Base-by-base conservation (phyloP, 1,139 yeast species). In the Hyphopichia buzzinii region DNA sequence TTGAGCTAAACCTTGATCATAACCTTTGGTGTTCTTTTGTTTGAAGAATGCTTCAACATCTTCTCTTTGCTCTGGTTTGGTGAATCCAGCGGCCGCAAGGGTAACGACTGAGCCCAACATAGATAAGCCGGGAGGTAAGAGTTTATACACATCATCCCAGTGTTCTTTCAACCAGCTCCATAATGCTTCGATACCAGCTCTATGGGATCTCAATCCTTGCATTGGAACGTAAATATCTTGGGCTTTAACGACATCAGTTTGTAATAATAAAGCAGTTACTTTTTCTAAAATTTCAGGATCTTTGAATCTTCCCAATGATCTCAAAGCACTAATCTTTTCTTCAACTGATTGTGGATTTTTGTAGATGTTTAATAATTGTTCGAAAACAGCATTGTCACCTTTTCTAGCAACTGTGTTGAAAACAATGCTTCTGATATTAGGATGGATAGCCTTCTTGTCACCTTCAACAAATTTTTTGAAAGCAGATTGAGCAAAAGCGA, bases 151-250 rank as follows among this genome's bases (percentile, higher is more conserved):
- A 32, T 63, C 71, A 40, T 78, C 87, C 90, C 94, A 89, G 59
- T 89, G 81, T n/a, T 46, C 51, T 46, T 76, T 75, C 48, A 83
- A 56, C 96, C 96, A 90, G n/a, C 55, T 44, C 89, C 92, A 90
- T 47, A 82, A 62, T 14, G 78, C 75, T 47, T 73, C 72, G 43
- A 79, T 69, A 64, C 96, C 95, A 31, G 67, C 71, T 39, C 64
- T 69, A 52, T 79, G 81, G 13, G 76, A 54, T 51, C 84, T 70
- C 63, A 87, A 66, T 28, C 94, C 89, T 43, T 68, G 76, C 75
- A 90, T 71, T 49, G 95, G 89, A 43, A 83, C 75, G 57, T 81
- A 81, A 39, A 86, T 77, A 60, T 90, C 97, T 67, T 90, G 97
- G 22, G 79, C 67, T 54, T 85, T 82, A 46, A 89, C 72, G 26